Evolutionary conservation across 2,329 filamentous ascomycete genomes (phyloP).

Genomic region (Tolypocladium album): DNA sequence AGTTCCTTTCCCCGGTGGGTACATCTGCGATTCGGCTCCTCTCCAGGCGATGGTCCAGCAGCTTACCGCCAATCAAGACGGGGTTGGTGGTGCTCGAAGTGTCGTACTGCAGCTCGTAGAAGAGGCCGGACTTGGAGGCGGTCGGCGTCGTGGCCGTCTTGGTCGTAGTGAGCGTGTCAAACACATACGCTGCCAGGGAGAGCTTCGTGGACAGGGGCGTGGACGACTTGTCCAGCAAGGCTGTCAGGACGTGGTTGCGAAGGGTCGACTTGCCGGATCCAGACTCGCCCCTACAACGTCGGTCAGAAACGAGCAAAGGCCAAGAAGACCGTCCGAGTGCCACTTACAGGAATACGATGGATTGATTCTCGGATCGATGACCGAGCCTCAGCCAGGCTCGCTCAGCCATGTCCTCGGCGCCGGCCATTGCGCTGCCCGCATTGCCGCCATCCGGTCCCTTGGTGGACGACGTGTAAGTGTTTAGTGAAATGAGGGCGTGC

Average conservation of each 20-base stretch:
- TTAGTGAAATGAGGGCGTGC: slow-evolving; percentile 82
- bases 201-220: slow-evolving; percentile 90
- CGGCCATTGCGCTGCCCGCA: slow-evolving; percentile 84
- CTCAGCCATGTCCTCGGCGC: slow-evolving; percentile 83
- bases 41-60: slow-evolving; percentile 88
- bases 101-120: slow-evolving; percentile 95
- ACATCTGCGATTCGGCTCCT: slow-evolving; percentile 84
- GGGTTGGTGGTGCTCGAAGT: slow-evolving; percentile 76
- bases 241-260: slow-evolving; percentile 76
- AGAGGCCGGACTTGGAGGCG: slow-evolving; percentile 89
- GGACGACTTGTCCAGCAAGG: slow-evolving; percentile 78
- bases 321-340: neutral
- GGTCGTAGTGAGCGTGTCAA: slow-evolving; percentile 91
- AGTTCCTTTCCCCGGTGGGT: slow-evolving; percentile 91
- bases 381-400: slow-evolving; percentile 79
- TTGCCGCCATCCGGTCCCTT: slow-evolving; percentile 85
- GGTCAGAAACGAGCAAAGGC: neutral
- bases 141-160: slow-evolving; percentile 94
- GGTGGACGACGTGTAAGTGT: slow-evolving; percentile 84
- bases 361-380: slow-evolving; percentile 84
- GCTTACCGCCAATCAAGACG: slow-evolving; percentile 83
- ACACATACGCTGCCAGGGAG: slow-evolving; percentile 87
- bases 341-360: slow-evolving; percentile 79
- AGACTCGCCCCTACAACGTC: slow-evolving; percentile 66
- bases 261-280: slow-evolving; percentile 94